Evolutionary conservation across 1,284 basidiomycete species (phyloP).

Genomic region (Moniliophthora roreri): DNA sequence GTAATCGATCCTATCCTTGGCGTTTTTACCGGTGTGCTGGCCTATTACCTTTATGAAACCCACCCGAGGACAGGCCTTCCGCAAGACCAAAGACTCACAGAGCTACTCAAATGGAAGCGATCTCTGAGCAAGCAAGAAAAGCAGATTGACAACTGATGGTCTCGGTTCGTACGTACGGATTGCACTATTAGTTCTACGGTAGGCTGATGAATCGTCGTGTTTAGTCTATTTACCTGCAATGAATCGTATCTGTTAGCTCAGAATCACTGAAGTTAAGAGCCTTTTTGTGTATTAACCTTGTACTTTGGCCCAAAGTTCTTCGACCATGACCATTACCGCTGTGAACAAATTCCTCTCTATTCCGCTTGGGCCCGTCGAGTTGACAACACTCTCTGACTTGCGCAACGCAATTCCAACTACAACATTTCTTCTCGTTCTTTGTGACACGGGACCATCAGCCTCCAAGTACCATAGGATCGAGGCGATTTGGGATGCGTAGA

Average conservation of each 20-base stretch:
- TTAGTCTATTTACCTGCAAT: neutral
- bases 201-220: no score
- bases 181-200: no score
- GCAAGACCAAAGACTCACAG: constrained; percentile 60
- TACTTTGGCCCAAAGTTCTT: constrained; percentile 34
- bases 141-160: neutral
- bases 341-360: constrained; percentile 61
- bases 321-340: constrained; percentile 67
- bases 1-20: constrained; percentile 74
- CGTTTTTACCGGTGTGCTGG: constrained; percentile 79
- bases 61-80: constrained; percentile 78
- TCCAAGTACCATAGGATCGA: constrained; percentile 76
- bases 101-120: constrained; percentile 62
- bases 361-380: constrained; percentile 33
- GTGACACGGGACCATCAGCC: constrained; percentile 33
- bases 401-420: constrained; percentile 71
- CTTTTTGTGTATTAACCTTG: neutral
- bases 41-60: constrained; percentile 82
- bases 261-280: neutral
- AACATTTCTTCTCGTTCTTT: constrained; percentile 48
- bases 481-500: constrained; percentile 86
- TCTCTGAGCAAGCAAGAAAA: constrained; percentile 16
- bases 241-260: no score
- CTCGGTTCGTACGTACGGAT: no score
- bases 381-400: constrained; percentile 32